phyloP scores from a whole-genome alignment of 176 grass and related monocot genomes.

The Triticum dicoccoides region DNA sequence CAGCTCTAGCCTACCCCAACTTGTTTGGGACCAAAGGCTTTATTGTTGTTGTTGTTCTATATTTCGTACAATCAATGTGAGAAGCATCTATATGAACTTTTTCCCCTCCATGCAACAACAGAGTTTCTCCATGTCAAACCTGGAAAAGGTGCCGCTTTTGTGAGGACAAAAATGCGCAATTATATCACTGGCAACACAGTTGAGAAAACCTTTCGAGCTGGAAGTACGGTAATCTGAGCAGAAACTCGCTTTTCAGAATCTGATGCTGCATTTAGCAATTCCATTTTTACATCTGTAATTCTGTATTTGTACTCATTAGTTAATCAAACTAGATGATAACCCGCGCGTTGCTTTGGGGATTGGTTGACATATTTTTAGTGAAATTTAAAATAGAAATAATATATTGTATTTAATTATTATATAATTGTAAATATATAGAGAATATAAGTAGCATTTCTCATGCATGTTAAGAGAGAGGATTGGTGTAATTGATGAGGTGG shows the following conservation, averaged over 20 bases:
- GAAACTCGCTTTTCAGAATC: constrained; percentile 16
- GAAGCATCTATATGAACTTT: background rate
- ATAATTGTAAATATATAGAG: no score
- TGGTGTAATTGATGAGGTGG: no score
- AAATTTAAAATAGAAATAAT: no score
- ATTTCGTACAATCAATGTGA: background rate
- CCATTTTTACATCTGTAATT: background rate
- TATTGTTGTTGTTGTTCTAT: no score
- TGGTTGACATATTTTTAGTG: no score
- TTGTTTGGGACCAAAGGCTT: no score
- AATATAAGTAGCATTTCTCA: no score
- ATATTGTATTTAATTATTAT: no score
- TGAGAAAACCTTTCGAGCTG: constrained; percentile 99
- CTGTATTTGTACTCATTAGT: background rate
- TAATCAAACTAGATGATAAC: background rate
- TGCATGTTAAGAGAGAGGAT: no score
- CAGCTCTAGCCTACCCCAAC: no score
- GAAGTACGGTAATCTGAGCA: constrained; percentile 80
- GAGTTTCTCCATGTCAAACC: constrained; percentile 98
- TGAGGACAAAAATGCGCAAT: constrained; percentile 90
- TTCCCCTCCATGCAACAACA: constrained; percentile 35
- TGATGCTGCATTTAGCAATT: background rate
- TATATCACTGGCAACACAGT: constrained; percentile 92
- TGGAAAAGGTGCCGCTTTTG: constrained; percentile 96
- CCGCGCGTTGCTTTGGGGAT: no score